Conservation (phyloP, 345 rosid species). For the Rhodamnia rubescens region DNA sequence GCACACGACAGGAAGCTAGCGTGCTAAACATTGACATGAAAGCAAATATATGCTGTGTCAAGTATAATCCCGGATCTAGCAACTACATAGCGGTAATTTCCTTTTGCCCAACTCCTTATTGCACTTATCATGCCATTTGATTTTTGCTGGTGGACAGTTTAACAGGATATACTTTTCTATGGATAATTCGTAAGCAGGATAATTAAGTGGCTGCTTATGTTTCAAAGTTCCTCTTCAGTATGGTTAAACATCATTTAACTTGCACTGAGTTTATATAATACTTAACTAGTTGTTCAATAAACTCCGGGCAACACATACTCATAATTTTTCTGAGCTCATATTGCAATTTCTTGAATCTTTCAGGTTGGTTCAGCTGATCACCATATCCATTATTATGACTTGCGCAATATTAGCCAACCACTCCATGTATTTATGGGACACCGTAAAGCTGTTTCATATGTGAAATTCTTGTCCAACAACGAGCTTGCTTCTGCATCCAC, state of each 20-base stretch:
- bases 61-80: conserved; percentile 97
- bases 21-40: conserved; percentile 95
- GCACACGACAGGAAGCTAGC: conserved; percentile 92
- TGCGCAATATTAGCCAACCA: conserved; percentile 77
- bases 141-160: not conserved
- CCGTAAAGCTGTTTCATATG: conserved; percentile 89
- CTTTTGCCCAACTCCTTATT: not conserved
- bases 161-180: not conserved
- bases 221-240: not conserved
- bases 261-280: not conserved
- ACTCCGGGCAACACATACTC: not conserved
- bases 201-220: not conserved
- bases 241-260: not conserved
- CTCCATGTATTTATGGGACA: conserved; percentile 90
- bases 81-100: conserved; percentile 75
- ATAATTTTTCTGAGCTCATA: not conserved
- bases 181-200: not conserved
- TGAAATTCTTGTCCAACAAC: conserved; percentile 77
- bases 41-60: conserved; percentile 97
- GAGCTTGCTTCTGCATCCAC: conserved; percentile 99
- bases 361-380: conserved; percentile 99
- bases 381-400: conserved; percentile 84
- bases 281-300: not conserved
- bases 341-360: conserved; percentile 3
- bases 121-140: not conserved